Evolutionary conservation across 2,329 filamentous ascomycete genomes (phyloP).

Genomic region (Clathrospora elynae): DNA sequence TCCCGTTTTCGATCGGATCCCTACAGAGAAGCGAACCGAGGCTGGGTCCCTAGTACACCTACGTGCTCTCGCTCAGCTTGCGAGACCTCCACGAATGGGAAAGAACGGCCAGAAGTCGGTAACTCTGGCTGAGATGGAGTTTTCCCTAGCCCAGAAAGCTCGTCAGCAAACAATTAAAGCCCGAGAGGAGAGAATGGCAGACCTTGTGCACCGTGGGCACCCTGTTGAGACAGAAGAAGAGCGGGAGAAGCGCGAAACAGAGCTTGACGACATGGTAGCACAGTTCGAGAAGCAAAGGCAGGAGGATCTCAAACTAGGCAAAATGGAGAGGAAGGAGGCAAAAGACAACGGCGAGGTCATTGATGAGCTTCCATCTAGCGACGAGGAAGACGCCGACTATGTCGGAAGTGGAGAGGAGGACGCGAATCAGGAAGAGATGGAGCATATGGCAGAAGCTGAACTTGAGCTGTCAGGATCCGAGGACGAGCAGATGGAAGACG

Average conservation of each 20-base stretch:
- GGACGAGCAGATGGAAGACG: slow-evolving; percentile 37
- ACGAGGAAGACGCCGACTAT: slow-evolving; percentile 62
- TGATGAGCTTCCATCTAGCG: slow-evolving; percentile 54
- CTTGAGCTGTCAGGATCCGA: slow-evolving; percentile 34
- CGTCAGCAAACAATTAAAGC: slow-evolving; percentile 79
- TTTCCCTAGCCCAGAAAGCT: slow-evolving; percentile 70
- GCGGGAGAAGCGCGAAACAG: slow-evolving; percentile 76
- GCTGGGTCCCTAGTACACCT: slow-evolving; percentile 68
- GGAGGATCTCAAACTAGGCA: slow-evolving; percentile 79
- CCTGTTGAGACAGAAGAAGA: slow-evolving; percentile 85
- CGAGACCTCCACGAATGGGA: slow-evolving; percentile 62
- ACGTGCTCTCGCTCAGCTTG: slow-evolving; percentile 75
- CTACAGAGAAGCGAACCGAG: slow-evolving; percentile 66
- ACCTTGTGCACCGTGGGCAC: slow-evolving; percentile 78
- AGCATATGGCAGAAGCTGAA: slow-evolving; percentile 39
- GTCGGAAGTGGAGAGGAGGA: slow-evolving; percentile 55
- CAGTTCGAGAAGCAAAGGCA: slow-evolving; percentile 76
- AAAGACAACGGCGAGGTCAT: slow-evolving; percentile 63
- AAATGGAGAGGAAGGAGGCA: slow-evolving; percentile 73
- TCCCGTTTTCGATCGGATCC: slow-evolving; percentile 70
- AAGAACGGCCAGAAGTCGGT: slow-evolving; percentile 60
- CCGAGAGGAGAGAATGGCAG: slow-evolving; percentile 75
- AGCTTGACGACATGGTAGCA: slow-evolving; percentile 77
- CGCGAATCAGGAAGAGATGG: slow-evolving; percentile 47
- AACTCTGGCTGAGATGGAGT: slow-evolving; percentile 71